phyloP scores from a whole-genome alignment of 345 rosid species.

The Corchorus capsularis region DNA sequence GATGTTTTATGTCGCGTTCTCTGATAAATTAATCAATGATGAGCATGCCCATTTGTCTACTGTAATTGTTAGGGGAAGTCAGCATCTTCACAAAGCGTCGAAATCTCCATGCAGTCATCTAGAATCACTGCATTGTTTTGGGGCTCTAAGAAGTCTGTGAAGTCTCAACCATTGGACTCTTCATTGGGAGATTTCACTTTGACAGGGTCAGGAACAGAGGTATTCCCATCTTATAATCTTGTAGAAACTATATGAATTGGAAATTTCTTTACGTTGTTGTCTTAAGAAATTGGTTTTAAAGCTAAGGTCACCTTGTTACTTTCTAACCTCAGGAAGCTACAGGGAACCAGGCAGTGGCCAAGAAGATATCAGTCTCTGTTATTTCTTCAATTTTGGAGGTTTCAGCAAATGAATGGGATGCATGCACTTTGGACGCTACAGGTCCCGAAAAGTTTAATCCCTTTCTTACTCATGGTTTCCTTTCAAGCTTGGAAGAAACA shows the following conservation, averaged over 20 bases:
- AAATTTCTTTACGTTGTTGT: not conserved
- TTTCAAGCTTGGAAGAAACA: slow-evolving; percentile 85
- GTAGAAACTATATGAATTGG: not conserved
- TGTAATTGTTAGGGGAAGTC: slow-evolving; percentile 47
- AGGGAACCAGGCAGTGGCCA: slow-evolving; percentile 26
- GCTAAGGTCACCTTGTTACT: slow-evolving; percentile 13
- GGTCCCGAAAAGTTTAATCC: slow-evolving; percentile 71
- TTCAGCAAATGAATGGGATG: slow-evolving; percentile 70
- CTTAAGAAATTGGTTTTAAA: not conserved
- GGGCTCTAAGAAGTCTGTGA: slow-evolving; percentile 60
- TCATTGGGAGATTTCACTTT: slow-evolving; percentile 54
- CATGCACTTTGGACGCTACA: slow-evolving; percentile 76
- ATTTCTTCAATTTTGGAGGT: slow-evolving; percentile 76
- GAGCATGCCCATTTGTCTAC: not conserved
- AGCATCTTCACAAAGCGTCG: slow-evolving; percentile 20
- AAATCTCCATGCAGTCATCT: slow-evolving; percentile 29
- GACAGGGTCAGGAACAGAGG: slow-evolving; percentile 57
- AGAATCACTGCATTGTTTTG: slow-evolving; percentile 69
- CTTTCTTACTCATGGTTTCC: slow-evolving; percentile 75
- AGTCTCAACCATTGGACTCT: slow-evolving; percentile 47
- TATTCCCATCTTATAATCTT: slow-evolving; percentile 33
- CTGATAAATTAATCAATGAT: not conserved
- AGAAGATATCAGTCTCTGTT: slow-evolving; percentile 55
- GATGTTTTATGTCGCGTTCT: not conserved
- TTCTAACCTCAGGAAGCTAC: slow-evolving; percentile 44